These are phyloP conservation scores for Eudorina sp. DNA, from an alignment of 139 green algal species.

Conservation along the genomic window DNA sequence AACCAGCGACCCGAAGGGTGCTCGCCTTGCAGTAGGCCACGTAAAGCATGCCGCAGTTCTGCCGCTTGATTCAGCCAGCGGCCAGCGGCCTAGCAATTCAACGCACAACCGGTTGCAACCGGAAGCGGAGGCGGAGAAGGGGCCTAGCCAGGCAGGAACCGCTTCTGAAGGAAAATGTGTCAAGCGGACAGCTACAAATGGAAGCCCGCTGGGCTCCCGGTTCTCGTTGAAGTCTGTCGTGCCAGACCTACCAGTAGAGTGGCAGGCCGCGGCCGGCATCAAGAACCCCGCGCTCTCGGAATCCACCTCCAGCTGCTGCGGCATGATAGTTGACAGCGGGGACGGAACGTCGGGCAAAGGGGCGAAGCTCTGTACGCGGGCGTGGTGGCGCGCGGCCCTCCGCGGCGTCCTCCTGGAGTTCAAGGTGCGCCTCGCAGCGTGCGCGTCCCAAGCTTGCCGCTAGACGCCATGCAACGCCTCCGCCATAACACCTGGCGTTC, in stretches of 20 bases:
- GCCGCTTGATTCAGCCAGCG: background rate
- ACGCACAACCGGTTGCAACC: background rate
- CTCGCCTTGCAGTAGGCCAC: background rate
- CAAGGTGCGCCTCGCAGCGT: slow-evolving; percentile 8
- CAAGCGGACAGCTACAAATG: background rate
- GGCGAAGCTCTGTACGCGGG: background rate
- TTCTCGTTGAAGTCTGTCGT: background rate
- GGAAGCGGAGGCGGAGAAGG: slow-evolving; percentile 3
- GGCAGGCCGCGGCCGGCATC: slow-evolving; percentile 21
- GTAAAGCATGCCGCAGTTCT: background rate
- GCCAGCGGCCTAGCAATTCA: background rate
- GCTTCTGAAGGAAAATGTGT: background rate
- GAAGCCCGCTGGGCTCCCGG: background rate
- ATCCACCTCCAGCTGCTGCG: background rate
- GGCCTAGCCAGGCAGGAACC: background rate
- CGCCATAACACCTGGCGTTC: too few species aligned
- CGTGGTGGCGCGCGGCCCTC: background rate
- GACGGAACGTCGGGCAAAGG: background rate
- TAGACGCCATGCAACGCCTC: too few species aligned
- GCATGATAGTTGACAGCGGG: background rate
- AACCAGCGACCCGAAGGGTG: background rate
- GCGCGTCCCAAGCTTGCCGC: too few species aligned
- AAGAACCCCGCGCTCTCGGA: background rate
- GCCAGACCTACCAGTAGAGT: background rate
- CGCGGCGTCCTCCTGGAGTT: background rate